These are phyloP conservation scores for Chaetoceros muelleri DNA, from an alignment of 108 stramenopile genomes.

Conservation along the genomic window DNA sequence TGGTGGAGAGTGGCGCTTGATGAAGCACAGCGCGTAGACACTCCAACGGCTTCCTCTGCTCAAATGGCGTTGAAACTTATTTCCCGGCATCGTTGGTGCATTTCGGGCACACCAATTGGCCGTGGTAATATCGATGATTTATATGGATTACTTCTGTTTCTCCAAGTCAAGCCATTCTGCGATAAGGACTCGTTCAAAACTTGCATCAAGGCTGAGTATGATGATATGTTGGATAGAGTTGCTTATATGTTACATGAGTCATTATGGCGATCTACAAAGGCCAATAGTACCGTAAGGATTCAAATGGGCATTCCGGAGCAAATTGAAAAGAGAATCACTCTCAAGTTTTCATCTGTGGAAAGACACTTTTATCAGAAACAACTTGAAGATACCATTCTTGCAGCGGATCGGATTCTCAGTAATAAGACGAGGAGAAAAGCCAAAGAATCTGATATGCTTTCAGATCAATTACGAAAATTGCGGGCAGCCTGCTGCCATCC, in stretches of 20 bases:
- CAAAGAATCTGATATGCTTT: conserved; percentile 20
- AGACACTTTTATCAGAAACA: conserved; percentile 52
- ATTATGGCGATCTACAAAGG: conserved; percentile 67
- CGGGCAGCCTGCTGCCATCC: conserved; percentile 72
- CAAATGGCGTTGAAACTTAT: conserved; percentile 56
- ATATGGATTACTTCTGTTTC: conserved; percentile 46
- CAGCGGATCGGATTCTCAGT: conserved; percentile 8
- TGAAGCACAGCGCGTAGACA: conserved; percentile 63
- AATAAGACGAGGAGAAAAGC: conserved; percentile 9
- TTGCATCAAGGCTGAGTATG: conserved; percentile 17
- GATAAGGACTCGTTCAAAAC: conserved; percentile 28
- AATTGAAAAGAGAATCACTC: conserved; percentile 32
- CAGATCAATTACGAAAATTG: conserved; percentile 30
- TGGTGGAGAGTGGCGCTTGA: conserved; percentile 58
- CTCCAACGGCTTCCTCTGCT: conserved; percentile 51
- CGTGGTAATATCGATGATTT: conserved; percentile 52
- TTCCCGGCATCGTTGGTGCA: conserved; percentile 37
- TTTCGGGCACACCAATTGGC: conserved; percentile 61
- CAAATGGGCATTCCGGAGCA: conserved; percentile 69
- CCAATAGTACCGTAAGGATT: conserved; percentile 20
- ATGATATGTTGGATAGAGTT: conserved; percentile 23
- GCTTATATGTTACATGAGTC: conserved; percentile 24
- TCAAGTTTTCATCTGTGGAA: conserved; percentile 50
- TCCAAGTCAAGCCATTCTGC: conserved; percentile 36
- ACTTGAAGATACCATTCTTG: conserved; percentile 30